Evolutionary conservation across 768 basidiomycete species (phyloP), one percentile per base, ranked within the genome.

Genomic region (Tubosaeta sp.): DNA sequence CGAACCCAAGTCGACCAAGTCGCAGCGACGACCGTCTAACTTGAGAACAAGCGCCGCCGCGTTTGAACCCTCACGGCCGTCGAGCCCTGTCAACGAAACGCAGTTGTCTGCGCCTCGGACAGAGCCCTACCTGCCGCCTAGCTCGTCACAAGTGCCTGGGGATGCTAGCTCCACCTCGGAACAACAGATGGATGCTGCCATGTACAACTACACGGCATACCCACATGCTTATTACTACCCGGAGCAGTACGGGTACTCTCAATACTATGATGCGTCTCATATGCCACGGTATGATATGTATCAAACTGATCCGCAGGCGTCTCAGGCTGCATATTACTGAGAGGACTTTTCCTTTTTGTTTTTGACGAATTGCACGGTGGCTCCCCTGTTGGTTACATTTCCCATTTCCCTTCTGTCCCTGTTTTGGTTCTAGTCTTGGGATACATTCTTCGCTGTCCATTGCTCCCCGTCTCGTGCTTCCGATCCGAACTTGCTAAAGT

Each of bases 261-360:
- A 74, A 38, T 87, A 86, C 70, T 71, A 85, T 73, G 86, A 86
- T 67, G 76, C 81, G 77, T 75, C 82, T 39, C 83, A 83, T 57
- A 67, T 73, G 55, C 76, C 79, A 65, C 79, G 78, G 59, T 87
- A 86, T 69, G 85, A 86, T 57, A 74, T 79, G 76, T 86, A 86
- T 69, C 72, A 77, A 49, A 65, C 75, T 62, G 79, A 82, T 59
- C 77, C 69, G 30, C 67, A 73, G 50, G 56, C 71, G 43, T 73
- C 79, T 65, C 76, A 76, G 56, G 70, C 76, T 57, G 77, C 77
- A 59, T 86, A 86, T 70, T 87, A 86, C 69, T 84, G 75, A 76
- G 40, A 5, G 49, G 27, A 58, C 56, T 14, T 39, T 49, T 45
- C 50, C 22, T 41, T 35, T 19, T 40, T 39, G 34, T 45, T 43